Evolutionary conservation across 139 green algal species (phyloP).

Genomic region (Micractinium conductrix): DNA sequence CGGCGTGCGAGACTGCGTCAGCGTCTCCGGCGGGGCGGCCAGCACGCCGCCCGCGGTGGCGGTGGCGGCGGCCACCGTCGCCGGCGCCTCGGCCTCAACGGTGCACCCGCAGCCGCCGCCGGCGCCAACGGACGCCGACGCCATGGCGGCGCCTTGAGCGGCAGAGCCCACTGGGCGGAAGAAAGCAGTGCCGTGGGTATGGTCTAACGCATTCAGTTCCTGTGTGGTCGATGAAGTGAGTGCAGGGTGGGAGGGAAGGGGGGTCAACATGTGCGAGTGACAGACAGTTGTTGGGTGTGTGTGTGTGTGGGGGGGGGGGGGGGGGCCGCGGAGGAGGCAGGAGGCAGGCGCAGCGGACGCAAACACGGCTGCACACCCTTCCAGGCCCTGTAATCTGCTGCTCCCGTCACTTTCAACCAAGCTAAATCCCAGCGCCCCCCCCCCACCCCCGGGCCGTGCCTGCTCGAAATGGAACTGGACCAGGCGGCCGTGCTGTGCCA

Average conservation of each 20-base stretch:
- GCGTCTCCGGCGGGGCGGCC: neutral
- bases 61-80: neutral
- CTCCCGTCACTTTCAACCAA: neutral
- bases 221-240: no score
- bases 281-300: neutral
- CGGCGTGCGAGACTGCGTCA: neutral
- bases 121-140: neutral
- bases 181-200: neutral
- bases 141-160: neutral
- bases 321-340: no score
- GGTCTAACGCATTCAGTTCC: slow-evolving; percentile 13
- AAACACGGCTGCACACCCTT: neutral
- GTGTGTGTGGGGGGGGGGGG: no score
- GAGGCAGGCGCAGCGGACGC: no score
- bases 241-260: neutral
- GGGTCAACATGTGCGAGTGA: no score
- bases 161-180: slow-evolving; percentile 11
- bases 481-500: neutral
- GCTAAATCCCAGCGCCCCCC: no score
- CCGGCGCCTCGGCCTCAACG: neutral
- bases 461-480: slow-evolving; percentile 35
- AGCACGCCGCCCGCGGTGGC: neutral
- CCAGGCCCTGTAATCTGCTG: no score
- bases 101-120: neutral
- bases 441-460: no score